phyloP scores from a whole-genome alignment of 2,329 filamentous ascomycete genomes.

The Aplosporella prunicola region DNA sequence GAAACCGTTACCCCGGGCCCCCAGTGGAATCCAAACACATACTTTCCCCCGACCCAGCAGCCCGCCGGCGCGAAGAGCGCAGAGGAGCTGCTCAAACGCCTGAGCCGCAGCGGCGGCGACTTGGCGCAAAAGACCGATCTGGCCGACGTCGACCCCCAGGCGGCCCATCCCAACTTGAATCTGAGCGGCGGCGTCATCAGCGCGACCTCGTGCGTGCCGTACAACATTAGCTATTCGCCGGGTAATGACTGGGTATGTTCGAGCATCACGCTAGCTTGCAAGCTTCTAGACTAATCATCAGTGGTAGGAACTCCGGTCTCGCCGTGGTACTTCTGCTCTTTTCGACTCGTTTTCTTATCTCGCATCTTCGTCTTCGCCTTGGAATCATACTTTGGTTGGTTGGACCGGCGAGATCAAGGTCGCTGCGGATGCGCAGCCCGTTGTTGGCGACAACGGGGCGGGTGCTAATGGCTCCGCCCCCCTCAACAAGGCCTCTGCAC shows the following conservation, averaged over 20 bases:
- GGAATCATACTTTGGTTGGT: conserved; percentile 86
- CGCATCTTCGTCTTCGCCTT: conserved; percentile 70
- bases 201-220: conserved; percentile 54
- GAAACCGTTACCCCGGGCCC: conserved; percentile 24
- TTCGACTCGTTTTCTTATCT: conserved; percentile 87
- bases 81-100: conserved; percentile 43
- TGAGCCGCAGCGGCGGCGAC: conserved; percentile 36
- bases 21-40: conserved; percentile 28
- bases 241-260: conserved; percentile 47
- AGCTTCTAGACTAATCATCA: not conserved
- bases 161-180: conserved; percentile 47
- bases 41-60: conserved; percentile 31
- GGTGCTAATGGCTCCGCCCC: conserved; percentile 39
- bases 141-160: conserved; percentile 44
- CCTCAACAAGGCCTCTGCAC: conserved; percentile 67
- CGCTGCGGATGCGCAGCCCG: conserved; percentile 21
- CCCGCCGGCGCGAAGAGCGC: conserved; percentile 37
- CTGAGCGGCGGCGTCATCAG: conserved; percentile 56
- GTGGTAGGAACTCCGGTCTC: conserved; percentile 62
- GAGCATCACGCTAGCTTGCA: not conserved
- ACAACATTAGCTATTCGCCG: conserved; percentile 45
- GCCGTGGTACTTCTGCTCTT: conserved; percentile 80
- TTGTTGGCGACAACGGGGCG: conserved; percentile 16
- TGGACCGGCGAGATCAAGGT: conserved; percentile 73
- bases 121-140: conserved; percentile 30